Evolutionary conservation across 305 asterid species (phyloP).

Genomic region (Fraxinus floribunda): DNA sequence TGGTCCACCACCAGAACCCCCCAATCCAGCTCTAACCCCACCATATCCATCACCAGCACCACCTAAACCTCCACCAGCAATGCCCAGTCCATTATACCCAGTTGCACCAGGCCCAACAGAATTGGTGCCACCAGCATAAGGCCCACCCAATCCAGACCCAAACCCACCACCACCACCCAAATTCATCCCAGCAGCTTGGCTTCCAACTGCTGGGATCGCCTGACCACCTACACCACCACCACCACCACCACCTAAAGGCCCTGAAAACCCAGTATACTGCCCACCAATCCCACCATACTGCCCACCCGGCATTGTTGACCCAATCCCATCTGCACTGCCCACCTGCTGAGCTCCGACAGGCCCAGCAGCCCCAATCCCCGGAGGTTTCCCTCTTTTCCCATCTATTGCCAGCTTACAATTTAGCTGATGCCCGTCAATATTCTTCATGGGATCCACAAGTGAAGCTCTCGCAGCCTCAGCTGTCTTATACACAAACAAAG

Average conservation of each 20-base stretch:
- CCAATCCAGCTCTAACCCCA: slow-evolving; percentile 28
- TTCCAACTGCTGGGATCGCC: slow-evolving; percentile 43
- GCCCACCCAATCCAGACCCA: slow-evolving; percentile 52
- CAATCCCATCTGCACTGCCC: slow-evolving; percentile 49
- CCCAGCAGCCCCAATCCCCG: slow-evolving; percentile 35
- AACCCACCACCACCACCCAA: slow-evolving; percentile 49
- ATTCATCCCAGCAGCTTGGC: slow-evolving; percentile 45
- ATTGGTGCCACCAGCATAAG: slow-evolving; percentile 52
- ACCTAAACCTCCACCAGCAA: slow-evolving; percentile 12
- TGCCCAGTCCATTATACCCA: slow-evolving; percentile 45
- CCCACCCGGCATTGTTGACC: slow-evolving; percentile 33
- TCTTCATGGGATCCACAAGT: slow-evolving; percentile 63
- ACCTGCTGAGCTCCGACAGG: slow-evolving; percentile 39
- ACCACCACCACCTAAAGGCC: slow-evolving; percentile 36
- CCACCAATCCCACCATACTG: slow-evolving; percentile 46
- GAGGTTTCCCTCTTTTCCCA: slow-evolving; percentile 61
- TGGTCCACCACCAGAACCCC: slow-evolving; percentile 31
- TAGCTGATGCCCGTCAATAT: slow-evolving; percentile 74
- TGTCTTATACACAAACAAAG: slow-evolving; percentile 76
- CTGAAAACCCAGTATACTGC: slow-evolving; percentile 55
- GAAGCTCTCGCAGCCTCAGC: slow-evolving; percentile 71
- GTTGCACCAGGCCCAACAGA: slow-evolving; percentile 50
- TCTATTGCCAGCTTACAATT: slow-evolving; percentile 75
- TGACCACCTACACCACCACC: slow-evolving; percentile 47
- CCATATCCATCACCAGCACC: slow-evolving; percentile 33